phyloP scores from a whole-genome alignment of 495 filamentous ascomycete genomes.

The Hyaloscypha hepaticicola region DNA sequence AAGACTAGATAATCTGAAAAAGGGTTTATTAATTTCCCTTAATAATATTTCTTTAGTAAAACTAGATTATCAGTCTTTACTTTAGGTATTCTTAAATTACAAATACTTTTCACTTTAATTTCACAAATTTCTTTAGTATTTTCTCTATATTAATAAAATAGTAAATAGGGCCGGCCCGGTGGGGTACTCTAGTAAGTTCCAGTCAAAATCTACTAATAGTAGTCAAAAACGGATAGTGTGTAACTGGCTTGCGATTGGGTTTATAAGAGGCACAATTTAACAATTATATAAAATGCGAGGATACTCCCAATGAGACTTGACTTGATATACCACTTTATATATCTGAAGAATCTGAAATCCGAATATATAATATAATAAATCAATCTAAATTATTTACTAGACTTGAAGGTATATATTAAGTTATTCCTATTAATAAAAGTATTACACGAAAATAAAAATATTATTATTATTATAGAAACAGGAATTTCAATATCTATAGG shows the following conservation, averaged over 20 bases:
- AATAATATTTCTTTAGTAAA: constrained; percentile 20
- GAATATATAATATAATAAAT: constrained; percentile 12
- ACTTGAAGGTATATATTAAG: constrained; percentile 14
- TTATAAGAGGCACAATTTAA: too few relatives aligned
- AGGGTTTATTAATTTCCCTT: constrained; percentile 4
- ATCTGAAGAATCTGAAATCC: too few relatives aligned
- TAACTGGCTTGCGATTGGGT: too few relatives aligned
- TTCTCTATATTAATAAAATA: background rate
- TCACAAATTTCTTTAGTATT: background rate
- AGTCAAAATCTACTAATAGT: background rate
- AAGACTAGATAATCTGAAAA: constrained; percentile 16
- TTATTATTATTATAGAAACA: constrained; percentile 17
- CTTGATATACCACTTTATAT: too few relatives aligned
- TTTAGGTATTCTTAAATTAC: background rate
- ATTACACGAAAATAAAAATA: constrained; percentile 22
- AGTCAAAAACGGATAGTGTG: too few relatives aligned
- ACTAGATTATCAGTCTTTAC: constrained; percentile 19
- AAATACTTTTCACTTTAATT: constrained; percentile 6
- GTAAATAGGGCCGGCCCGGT: background rate
- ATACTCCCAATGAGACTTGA: too few relatives aligned
- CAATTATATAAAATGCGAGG: too few relatives aligned
- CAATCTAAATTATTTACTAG: constrained; percentile 8
- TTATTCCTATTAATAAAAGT: constrained; percentile 16
- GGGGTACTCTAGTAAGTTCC: background rate
- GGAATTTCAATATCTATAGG: constrained; percentile 11